These are phyloP conservation scores for Pleurotus tuber-regium DNA, from an alignment of 768 basidiomycete species.

Conservation along the genomic window DNA sequence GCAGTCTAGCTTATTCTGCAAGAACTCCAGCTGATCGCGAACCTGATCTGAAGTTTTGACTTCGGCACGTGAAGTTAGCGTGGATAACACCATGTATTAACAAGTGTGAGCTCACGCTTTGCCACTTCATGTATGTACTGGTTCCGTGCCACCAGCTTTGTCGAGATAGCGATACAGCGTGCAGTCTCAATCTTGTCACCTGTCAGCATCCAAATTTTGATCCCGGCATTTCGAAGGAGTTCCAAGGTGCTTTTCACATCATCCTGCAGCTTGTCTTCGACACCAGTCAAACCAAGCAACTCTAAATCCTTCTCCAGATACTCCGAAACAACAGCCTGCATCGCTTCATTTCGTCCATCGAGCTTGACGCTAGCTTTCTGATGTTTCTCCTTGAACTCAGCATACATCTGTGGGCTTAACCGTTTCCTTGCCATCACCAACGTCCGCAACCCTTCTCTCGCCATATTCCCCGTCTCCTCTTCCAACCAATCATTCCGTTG, in stretches of 20 bases:
- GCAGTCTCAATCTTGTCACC: slow-evolving; percentile 99
- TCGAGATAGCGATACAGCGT: slow-evolving; percentile 96
- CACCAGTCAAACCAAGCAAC: slow-evolving; percentile 92
- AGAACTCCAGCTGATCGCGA: slow-evolving; percentile 86
- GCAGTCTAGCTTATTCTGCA: slow-evolving; percentile 93
- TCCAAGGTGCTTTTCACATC: slow-evolving; percentile 95
- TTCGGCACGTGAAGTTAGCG: slow-evolving; percentile 27
- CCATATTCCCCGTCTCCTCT: slow-evolving; percentile 99
- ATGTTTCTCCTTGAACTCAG: slow-evolving; percentile 67
- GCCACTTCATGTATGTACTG: slow-evolving; percentile 98
- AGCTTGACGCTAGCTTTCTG: slow-evolving; percentile 77
- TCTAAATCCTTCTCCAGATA: slow-evolving; percentile 89
- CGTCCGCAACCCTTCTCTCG: slow-evolving; percentile 91
- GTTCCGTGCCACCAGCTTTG: slow-evolving; percentile 91
- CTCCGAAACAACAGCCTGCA: slow-evolving; percentile 69
- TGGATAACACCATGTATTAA: slow-evolving; percentile 1
- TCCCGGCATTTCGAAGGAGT: slow-evolving; percentile 88
- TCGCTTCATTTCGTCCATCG: slow-evolving; percentile 80
- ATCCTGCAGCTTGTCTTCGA: slow-evolving; percentile 98
- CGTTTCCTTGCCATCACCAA: slow-evolving; percentile 88
- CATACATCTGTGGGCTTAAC: slow-evolving; percentile 66
- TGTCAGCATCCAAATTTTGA: slow-evolving; percentile 99
- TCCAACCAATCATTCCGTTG: slow-evolving; percentile 98
- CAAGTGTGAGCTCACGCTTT: slow-evolving; percentile 58
- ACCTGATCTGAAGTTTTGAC: slow-evolving; percentile 84